These are phyloP conservation scores for Francoa sonchifolia DNA, from an alignment of 441 rosid genomes.

Conservation along the genomic window DNA sequence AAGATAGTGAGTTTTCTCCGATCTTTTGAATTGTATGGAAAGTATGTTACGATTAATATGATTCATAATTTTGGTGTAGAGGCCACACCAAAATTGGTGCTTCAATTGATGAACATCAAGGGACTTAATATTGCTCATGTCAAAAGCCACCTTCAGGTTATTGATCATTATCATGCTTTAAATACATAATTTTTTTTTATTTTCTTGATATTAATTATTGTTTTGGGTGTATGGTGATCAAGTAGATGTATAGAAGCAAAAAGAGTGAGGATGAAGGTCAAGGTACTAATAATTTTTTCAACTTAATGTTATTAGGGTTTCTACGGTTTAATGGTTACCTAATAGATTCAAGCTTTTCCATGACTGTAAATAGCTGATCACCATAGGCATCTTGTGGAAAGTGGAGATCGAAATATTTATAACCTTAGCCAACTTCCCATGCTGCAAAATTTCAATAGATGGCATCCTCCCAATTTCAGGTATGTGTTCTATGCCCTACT, in stretches of 20 bases:
- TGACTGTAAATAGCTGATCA: too few relatives aligned
- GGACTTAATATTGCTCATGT: constrained; percentile 90
- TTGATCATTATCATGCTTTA: neutral
- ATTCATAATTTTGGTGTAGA: constrained; percentile 27
- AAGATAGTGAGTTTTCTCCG: constrained; percentile 35
- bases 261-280: constrained; percentile 49
- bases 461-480: constrained; percentile 33
- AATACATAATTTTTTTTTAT: neutral
- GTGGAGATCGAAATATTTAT: constrained; percentile 35
- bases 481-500: too few relatives aligned
- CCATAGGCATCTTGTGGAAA: constrained; percentile 33
- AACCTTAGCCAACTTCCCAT: constrained; percentile 53
- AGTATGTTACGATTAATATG: neutral
- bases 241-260: constrained; percentile 94
- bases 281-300: constrained; percentile 28
- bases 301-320: constrained; percentile 14
- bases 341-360: neutral
- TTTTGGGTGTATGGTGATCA: too few relatives aligned
- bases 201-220: neutral
- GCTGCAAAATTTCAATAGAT: constrained; percentile 41
- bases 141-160: constrained; percentile 92
- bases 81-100: constrained; percentile 91
- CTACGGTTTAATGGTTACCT: neutral
- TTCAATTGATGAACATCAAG: constrained; percentile 74
- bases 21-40: neutral